Evolutionary conservation across 75 land plant genomes (phyloP), one percentile per base, ranked within the genome.

Genomic region (Larix kaempferi): DNA sequence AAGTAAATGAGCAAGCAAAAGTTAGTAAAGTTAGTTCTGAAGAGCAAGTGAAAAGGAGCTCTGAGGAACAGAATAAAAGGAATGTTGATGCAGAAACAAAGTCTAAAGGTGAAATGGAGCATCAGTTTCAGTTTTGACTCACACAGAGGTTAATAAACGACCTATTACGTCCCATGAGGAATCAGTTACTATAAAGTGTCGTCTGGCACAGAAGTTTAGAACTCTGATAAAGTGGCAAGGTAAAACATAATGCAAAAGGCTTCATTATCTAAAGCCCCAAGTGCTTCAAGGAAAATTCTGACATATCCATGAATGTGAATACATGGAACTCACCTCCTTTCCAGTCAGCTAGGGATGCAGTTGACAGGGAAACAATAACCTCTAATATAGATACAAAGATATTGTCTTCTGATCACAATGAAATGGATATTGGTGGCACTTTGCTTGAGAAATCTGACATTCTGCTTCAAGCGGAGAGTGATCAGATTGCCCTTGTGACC

Each of bases 281-380:
- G 78, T 33, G 12, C 82, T 26, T 81, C 87, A 5, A 76, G 63
- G 29, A 86, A 91, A 78, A 84, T 89, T 65, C 76, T 82, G 21
- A 88, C 55, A 85, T 87, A 27, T 89, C 91, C 82, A 89, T 84
- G 4, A 85, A 87, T 84, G 89, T 87, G 12, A 87, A 91, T 77
- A 89, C 87, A 5, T 87, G 89, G 94, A 91, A 89, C 71, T 83
- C 88, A 33, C 79, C 86, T 25, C 71, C 84, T 73, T 84, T 79
- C 75, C 81, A 86, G 72, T 74, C 57, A 22, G 17, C 63, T 33
- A 77, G 79, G 41, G 75, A 84, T 19, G 66, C 75, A 39, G 19
- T 13, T 17, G 83, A 62, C 16, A 39, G 23, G 52, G 81, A 79
- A 72, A 72, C 74, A 72, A 72, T n/a, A 37, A 66, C 37, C 2